Evolutionary conservation across 495 filamentous ascomycete genomes (phyloP), one percentile per base, ranked within the genome.

Genomic region (Oidiodendron maius): DNA sequence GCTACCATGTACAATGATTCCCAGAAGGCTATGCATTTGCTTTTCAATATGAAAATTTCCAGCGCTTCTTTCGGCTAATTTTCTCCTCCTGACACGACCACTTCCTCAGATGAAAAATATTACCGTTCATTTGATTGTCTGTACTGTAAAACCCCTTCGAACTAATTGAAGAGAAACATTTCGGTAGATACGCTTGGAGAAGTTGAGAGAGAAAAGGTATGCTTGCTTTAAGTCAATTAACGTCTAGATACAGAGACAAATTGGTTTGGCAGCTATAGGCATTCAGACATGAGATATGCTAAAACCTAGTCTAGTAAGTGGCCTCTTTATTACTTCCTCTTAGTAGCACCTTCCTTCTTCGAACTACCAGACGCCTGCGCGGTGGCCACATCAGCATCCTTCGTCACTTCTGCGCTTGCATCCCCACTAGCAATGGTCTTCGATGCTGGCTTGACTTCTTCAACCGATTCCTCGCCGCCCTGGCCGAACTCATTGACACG

Each of bases 401-500:
- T 50, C 23, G 55, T 48, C 26, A 32, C 48, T 59, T 48, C 67
- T 51, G 26, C 65, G 6, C 57, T 62, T 20, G 55, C 56, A 23
- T 61, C 52, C 30, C 55, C 48, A 13, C 57, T 48, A 0, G 30
- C 55, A 37, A 63, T 28, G 21, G 57, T 53, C 57, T 72, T 69
- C 52, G 72, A 69, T 16, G 64, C 65, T 8, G 58, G 41, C 59
- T 69, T 66, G 41, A 74, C 72, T 50, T 78, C 81, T 40, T 78
- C 75, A 22, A 78, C 72, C 36, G 82, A 86, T 40, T 93, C 89
- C 15, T 89, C 91, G 12, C 94, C 93, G 32, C 93, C 94, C 69
- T 98, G 93, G 11, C 93, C 93, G 58, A 97, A 98, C 64, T 98
- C 93, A 65, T 98, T 98, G 64, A 98, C 85, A 35, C 93, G 76